phyloP scores from a whole-genome alignment of 805 yeast species.

The Barnettozyma salicaria region DNA sequence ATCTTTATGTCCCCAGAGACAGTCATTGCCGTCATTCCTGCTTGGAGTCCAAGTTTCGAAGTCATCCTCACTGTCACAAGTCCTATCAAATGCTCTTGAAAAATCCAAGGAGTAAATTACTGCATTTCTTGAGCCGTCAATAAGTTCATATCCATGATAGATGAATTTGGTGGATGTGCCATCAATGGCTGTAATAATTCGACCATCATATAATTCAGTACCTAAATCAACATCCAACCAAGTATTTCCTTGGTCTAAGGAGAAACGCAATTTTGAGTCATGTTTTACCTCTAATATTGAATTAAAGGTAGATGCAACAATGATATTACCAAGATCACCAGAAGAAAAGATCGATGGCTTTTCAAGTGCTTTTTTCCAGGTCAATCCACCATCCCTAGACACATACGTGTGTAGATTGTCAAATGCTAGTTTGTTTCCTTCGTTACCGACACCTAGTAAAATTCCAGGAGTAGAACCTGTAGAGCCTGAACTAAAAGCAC shows the following conservation, averaged over 20 bases:
- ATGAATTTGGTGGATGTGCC: constrained; percentile 63
- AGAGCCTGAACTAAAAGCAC: constrained; percentile 18
- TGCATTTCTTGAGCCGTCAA: constrained; percentile 8
- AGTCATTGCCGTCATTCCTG: constrained; percentile 34
- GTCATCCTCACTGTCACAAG: constrained; percentile 39
- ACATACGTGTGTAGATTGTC: constrained; percentile 44
- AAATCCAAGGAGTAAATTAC: constrained; percentile 45
- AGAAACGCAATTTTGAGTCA: constrained; percentile 41
- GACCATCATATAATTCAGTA: constrained; percentile 34
- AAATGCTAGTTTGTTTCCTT: constrained; percentile 22
- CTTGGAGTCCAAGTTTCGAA: constrained; percentile 57
- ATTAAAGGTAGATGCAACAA: constrained; percentile 49
- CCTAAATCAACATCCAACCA: constrained; percentile 54
- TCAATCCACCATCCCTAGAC: constrained; percentile 74
- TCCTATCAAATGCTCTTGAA: constrained; percentile 44
- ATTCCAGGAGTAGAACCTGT: constrained; percentile 40
- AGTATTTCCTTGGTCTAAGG: constrained; percentile 67
- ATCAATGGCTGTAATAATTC: constrained; percentile 56
- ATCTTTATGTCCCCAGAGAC: constrained; percentile 68
- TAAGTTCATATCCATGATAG: constrained; percentile 36
- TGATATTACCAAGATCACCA: constrained; percentile 77
- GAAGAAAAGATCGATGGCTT: constrained; percentile 49
- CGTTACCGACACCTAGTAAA: constrained; percentile 37
- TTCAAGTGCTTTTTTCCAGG: constrained; percentile 56
- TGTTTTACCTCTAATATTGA: no score